These are phyloP conservation scores for Taphrina confusa DNA, from an alignment of 1,139 yeast genomes.

Conservation along the genomic window DNA sequence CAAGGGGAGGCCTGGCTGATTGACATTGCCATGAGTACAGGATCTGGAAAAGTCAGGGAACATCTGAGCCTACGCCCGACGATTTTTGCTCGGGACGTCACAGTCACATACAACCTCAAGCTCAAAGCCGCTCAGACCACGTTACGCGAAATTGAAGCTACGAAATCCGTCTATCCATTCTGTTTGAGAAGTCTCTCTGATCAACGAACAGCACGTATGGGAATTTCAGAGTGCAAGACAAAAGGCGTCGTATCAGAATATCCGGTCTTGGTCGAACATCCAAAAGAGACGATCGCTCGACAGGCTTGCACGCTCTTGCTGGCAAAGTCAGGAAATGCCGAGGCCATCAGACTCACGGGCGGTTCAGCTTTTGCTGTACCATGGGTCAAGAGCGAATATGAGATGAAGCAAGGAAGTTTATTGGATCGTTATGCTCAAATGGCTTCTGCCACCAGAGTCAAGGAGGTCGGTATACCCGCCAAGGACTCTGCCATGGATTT, in stretches of 20 bases:
- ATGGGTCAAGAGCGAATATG: constrained; percentile 75
- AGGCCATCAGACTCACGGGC: constrained; percentile 76
- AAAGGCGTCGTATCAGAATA: constrained; percentile 76
- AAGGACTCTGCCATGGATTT: constrained; percentile 18
- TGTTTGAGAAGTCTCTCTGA: constrained; percentile 62
- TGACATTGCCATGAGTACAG: constrained; percentile 77
- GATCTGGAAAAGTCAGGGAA: constrained; percentile 34
- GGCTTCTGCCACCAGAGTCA: constrained; percentile 12
- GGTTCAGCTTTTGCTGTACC: constrained; percentile 68
- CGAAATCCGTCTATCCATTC: constrained; percentile 86
- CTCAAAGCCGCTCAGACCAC: constrained; percentile 73
- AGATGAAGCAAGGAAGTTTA: constrained; percentile 36
- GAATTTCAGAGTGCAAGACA: constrained; percentile 76
- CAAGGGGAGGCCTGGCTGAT: constrained; percentile 86
- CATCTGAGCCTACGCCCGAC: constrained; percentile 54
- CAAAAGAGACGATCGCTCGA: constrained; percentile 53
- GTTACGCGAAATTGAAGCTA: constrained; percentile 67
- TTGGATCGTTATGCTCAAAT: constrained; percentile 4
- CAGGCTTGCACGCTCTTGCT: constrained; percentile 75
- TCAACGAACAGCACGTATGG: constrained; percentile 61
- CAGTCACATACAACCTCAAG: constrained; percentile 73
- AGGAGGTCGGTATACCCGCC: constrained; percentile 10
- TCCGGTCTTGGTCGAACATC: constrained; percentile 60
- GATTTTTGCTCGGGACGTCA: constrained; percentile 79
- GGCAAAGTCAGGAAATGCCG: constrained; percentile 55